Percentiles rank a stretch among this genome's conserved stretches.
Conservation (phyloP, 306 rosid species). For the Corylus americana region DNA sequence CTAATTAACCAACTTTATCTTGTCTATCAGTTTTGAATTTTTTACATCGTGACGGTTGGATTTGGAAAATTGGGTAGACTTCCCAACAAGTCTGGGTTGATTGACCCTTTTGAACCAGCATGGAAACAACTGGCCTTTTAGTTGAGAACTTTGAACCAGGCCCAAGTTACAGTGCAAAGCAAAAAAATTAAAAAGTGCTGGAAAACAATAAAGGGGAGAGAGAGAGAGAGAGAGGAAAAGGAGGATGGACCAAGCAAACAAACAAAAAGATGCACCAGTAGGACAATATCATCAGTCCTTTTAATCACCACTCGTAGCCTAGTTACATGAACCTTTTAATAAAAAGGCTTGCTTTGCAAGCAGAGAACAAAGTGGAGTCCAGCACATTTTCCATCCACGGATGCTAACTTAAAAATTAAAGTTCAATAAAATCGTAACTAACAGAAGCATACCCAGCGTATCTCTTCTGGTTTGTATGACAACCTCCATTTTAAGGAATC, state of each 20-base stretch:
- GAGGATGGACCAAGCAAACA: neutral
- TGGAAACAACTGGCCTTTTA: neutral
- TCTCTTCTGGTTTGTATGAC: constrained; percentile 82
- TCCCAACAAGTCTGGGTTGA: neutral
- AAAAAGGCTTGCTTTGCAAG: neutral
- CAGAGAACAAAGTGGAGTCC: neutral
- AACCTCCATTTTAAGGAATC: constrained; percentile 81
- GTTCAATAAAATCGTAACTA: neutral
- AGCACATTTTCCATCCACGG: neutral
- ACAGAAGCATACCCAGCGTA: constrained; percentile 62
- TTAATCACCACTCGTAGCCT: neutral
- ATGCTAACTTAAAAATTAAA: constrained; percentile 6
- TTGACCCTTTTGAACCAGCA: neutral
- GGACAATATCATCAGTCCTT: constrained; percentile 11
- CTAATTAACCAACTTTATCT: neutral
- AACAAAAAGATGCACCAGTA: neutral
- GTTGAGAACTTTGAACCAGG: neutral
- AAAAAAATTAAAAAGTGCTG: neutral
- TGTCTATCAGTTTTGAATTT: neutral
- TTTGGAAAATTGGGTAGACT: neutral
- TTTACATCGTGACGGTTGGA: neutral
- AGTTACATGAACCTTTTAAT: neutral
- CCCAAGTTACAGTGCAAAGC: neutral
- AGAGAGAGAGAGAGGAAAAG: neutral
- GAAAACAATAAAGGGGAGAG: neutral